Conservation (phyloP, 768 basidiomycete species). For the Clathrus columnatus region DNA sequence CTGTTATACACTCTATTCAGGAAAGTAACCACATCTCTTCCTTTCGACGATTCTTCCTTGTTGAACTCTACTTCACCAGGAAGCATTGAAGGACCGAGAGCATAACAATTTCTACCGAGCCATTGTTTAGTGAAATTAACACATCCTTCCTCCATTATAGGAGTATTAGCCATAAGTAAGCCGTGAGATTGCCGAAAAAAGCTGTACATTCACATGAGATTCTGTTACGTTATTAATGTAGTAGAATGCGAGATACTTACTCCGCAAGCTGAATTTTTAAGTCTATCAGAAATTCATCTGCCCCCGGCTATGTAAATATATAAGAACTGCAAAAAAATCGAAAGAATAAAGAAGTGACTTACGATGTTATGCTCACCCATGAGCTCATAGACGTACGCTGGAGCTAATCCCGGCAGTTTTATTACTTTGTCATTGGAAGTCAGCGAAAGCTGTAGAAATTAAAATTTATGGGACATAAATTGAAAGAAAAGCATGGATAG, state of each 20-base stretch:
- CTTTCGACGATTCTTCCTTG: constrained; percentile 10
- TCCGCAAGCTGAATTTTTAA: neutral
- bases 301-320: no score
- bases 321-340: no score
- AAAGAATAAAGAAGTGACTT: no score
- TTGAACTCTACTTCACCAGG: neutral
- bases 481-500: neutral
- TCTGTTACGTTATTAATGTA: no score
- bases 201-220: neutral
- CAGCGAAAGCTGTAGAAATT: neutral
- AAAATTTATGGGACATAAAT: neutral
- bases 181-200: neutral
- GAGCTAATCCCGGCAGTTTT: neutral
- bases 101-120: constrained; percentile 10
- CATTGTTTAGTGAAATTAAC: constrained; percentile 11
- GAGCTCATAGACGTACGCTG: constrained; percentile 6
- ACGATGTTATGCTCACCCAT: no score
- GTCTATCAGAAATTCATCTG: no score
- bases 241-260: neutral
- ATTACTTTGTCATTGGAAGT: neutral
- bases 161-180: neutral
- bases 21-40: constrained; percentile 12
- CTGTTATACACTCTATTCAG: constrained; percentile 11
- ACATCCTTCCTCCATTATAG: constrained; percentile 12
- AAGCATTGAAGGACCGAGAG: constrained; percentile 14